phyloP scores from a whole-genome alignment of 306 rosid species.

The Pyrus betulifolia region DNA sequence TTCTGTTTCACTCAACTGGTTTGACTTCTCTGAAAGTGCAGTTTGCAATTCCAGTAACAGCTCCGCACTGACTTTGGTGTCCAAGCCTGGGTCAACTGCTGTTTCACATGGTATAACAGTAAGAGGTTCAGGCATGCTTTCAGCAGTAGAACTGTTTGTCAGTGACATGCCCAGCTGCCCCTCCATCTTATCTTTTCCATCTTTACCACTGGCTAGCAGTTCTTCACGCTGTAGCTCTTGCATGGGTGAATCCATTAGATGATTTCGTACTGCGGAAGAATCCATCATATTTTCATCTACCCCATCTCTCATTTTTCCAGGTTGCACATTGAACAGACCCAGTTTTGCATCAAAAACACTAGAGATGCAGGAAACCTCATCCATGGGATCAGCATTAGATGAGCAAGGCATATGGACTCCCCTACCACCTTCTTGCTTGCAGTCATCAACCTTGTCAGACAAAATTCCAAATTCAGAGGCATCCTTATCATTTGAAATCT shows the following conservation, averaged over 20 bases:
- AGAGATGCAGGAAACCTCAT: conserved; percentile 91
- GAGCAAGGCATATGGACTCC: conserved; percentile 41
- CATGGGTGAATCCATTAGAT: conserved; percentile 82
- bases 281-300: conserved; percentile 92
- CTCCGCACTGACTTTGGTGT: conserved; percentile 41
- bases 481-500: conserved; percentile 39
- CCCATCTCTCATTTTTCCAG: conserved; percentile 58
- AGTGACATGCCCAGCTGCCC: conserved; percentile 73
- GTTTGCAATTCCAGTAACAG: conserved; percentile 58
- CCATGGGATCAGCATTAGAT: conserved; percentile 77
- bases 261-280: conserved; percentile 66
- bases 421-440: conserved; percentile 47
- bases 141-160: conserved; percentile 94
- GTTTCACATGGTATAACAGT: conserved; percentile 48
- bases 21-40: conserved; percentile 59
- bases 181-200: conserved; percentile 52
- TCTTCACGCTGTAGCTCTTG: conserved; percentile 73
- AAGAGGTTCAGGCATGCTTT: conserved; percentile 67
- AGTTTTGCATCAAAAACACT: conserved; percentile 69
- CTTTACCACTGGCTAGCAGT: conserved; percentile 41
- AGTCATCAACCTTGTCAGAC: conserved; percentile 44
- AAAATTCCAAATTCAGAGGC: conserved; percentile 38
- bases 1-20: conserved; percentile 57
- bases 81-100: conserved; percentile 42
- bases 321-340: conserved; percentile 49